These are phyloP conservation scores for Sophora flavescens DNA, from an alignment of 306 rosid genomes.

Conservation along the genomic window DNA sequence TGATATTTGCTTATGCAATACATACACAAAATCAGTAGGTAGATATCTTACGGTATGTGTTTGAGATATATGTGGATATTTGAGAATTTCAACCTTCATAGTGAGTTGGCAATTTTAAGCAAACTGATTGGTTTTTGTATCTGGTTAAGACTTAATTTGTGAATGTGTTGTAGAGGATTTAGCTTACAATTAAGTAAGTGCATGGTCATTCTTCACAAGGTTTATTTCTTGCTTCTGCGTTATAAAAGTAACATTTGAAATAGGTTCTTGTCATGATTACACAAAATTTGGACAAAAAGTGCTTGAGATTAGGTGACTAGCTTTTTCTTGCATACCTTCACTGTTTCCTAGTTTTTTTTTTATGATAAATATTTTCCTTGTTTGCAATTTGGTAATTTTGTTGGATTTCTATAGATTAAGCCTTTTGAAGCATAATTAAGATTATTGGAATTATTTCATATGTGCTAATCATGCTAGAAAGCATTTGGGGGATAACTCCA, in stretches of 20 bases:
- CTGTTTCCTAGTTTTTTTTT: background rate
- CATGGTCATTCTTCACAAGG: conserved; percentile 2
- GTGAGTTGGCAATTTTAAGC: conserved; percentile 32
- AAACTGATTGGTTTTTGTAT: background rate
- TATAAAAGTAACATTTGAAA: conserved; percentile 1
- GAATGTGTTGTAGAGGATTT: conserved; percentile 28
- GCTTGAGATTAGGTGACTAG: background rate
- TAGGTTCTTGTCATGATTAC: conserved; percentile 17
- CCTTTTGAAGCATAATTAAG: background rate
- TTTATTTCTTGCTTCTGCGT: conserved; percentile 29
- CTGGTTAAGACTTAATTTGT: conserved; percentile 15
- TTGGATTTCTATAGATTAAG: conserved; percentile 23
- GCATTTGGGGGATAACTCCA: conserved; percentile 28
- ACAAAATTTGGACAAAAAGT: conserved; percentile 18
- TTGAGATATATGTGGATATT: conserved; percentile 2
- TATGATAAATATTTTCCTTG: conserved; percentile 1
- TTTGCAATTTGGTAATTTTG: conserved; percentile 1
- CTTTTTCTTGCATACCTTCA: conserved; percentile 5
- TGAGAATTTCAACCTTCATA: conserved; percentile 1
- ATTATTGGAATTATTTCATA: conserved; percentile 22
- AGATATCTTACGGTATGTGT: conserved; percentile 27
- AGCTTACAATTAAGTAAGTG: conserved; percentile 1
- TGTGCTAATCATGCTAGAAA: conserved; percentile 34
- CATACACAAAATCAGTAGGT: conserved; percentile 20
- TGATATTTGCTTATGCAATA: conserved; percentile 34